phyloP scores from a whole-genome alignment of 768 basidiomycete genomes.

The Crepidotus variabilis region DNA sequence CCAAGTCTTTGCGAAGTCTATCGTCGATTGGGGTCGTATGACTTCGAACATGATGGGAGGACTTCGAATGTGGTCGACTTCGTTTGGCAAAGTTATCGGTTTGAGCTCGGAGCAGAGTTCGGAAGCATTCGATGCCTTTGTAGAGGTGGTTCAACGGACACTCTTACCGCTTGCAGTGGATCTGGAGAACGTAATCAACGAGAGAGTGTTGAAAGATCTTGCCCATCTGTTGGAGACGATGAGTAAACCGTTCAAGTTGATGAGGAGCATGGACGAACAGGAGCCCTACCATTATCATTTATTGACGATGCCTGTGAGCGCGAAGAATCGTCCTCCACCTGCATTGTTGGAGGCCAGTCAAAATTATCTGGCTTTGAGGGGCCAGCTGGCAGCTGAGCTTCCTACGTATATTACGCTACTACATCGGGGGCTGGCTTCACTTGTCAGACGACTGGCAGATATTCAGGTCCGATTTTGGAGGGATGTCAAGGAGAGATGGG shows the following conservation, averaged over 20 bases:
- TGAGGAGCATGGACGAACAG: conserved; percentile 70
- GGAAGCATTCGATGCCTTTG: conserved; percentile 73
- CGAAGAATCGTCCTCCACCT: conserved; percentile 64
- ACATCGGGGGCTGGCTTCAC: conserved; percentile 53
- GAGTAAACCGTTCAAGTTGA: conserved; percentile 58
- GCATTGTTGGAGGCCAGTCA: conserved; percentile 69
- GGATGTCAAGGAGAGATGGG: conserved; percentile 64
- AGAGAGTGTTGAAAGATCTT: conserved; percentile 54
- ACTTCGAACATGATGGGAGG: conserved; percentile 45
- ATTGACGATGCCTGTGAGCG: conserved; percentile 57
- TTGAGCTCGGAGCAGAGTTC: conserved; percentile 40
- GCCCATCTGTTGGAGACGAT: conserved; percentile 55
- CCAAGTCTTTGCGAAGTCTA: conserved; percentile 55
- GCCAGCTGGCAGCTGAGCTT: conserved; percentile 67
- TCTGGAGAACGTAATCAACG: conserved; percentile 51
- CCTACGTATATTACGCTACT: conserved; percentile 59
- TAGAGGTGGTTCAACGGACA: conserved; percentile 49
- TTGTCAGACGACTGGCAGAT: conserved; percentile 47
- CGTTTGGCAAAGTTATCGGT: conserved; percentile 68
- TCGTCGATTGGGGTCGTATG: conserved; percentile 59
- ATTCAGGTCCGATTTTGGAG: conserved; percentile 61
- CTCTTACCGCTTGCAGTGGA: conserved; percentile 50
- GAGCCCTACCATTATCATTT: conserved; percentile 71
- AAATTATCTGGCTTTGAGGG: conserved; percentile 74
- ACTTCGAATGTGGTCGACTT: conserved; percentile 58